Conservation (phyloP, 1,139 yeast species). For the Suhomyces terraborum region DNA sequence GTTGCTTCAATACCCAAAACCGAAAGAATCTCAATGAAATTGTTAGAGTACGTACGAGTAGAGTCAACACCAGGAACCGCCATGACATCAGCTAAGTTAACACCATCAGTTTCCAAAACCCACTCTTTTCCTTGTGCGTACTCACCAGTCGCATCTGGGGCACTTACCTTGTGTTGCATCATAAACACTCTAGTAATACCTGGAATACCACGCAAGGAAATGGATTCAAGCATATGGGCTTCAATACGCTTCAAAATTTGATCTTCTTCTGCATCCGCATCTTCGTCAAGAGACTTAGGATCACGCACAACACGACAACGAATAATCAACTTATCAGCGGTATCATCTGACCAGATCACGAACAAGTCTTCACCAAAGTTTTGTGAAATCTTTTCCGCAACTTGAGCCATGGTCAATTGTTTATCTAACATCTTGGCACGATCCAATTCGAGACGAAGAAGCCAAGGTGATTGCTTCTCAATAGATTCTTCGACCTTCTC, state of each 20-base stretch:
- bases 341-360: slow-evolving; percentile 99
- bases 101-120: slow-evolving; percentile 99
- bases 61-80: slow-evolving; percentile 94
- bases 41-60: slow-evolving; percentile 86
- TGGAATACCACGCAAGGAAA: slow-evolving; percentile 93
- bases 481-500: slow-evolving; percentile 93
- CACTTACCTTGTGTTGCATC: slow-evolving; percentile 88
- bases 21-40: slow-evolving; percentile 91
- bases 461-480: slow-evolving; percentile 97
- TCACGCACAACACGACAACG: slow-evolving; percentile 99
- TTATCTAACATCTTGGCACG: slow-evolving; percentile 99
- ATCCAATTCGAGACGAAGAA: slow-evolving; percentile 91
- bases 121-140: slow-evolving; percentile 89
- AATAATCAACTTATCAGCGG: slow-evolving; percentile 92
- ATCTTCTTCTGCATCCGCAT: slow-evolving; percentile 95
- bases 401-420: slow-evolving; percentile 97
- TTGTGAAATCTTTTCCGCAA: slow-evolving; percentile 92
- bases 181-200: slow-evolving; percentile 89
- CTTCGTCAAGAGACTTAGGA: slow-evolving; percentile 91
- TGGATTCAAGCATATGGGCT: slow-evolving; percentile 93
- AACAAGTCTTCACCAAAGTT: slow-evolving; percentile 93
- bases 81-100: slow-evolving; percentile 92
- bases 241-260: slow-evolving; percentile 94
- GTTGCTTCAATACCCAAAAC: slow-evolving; percentile 99
- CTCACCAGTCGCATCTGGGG: slow-evolving; percentile 83